Evolutionary conservation across 2,329 filamentous ascomycete genomes (phyloP), one percentile per base, ranked within the genome.

Genomic region (Aspergillus pseudotamarii): DNA sequence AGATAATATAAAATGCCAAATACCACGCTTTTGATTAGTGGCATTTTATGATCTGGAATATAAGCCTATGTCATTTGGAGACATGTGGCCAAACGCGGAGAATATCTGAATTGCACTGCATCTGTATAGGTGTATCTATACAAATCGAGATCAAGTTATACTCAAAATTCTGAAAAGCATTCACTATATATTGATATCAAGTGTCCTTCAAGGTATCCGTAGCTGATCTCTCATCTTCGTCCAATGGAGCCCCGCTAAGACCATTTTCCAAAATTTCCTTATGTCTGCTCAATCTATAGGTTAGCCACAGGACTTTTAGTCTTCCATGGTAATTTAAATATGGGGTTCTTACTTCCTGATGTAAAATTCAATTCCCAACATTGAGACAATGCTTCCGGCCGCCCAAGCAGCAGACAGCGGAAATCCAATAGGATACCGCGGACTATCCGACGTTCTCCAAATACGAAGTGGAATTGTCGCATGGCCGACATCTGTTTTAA

Each of bases 401-500:
- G 62, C 62, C 48, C 68, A 69, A 16, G 62, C 66, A 21, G 66
- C 66, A 4, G 67, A 61, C 11, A 69, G 59, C 1, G 67, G 67
- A 23, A 69, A 67, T 19, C 67, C 67, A 50, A 69, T 58, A 23
- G 67, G 66, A 59, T 69, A 68, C 1, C 48, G 62, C 12, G 66
- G 66, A 19, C 66, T 65, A 58, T 69, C 66, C n/a, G 59, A 60
- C 0, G 65, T 66, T 57, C 61, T 59, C 67, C 67, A 69, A 46
- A 58, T 64, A 14, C 64, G 61, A 32, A 69, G 65, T 12, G 67
- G 66, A 41, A 69, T 68, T 19, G 66, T 67, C n/a, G 66, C 67
- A 61, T 69, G 66, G 50, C 66, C 61, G 32, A 67, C 57, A 43
- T 69, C 62, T 64, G 32, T 30, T 38, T 32, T 26, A 12, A 23